Base-by-base conservation (phyloP, 345 rosid species). In the Arabis alpina region DNA sequence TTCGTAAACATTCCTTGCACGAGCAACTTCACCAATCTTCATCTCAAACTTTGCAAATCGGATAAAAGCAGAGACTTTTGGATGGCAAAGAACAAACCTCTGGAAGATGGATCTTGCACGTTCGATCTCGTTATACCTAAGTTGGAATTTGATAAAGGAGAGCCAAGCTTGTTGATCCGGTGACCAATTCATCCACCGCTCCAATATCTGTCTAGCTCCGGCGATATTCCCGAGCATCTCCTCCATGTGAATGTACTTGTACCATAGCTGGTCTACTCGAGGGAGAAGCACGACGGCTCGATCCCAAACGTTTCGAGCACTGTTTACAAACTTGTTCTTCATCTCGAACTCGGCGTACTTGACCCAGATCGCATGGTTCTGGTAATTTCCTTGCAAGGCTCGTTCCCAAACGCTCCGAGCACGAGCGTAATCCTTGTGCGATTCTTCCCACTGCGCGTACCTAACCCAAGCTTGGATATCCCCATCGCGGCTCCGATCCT, bases 381-480 rank as follows among this genome's bases (percentile, higher is more conserved):
- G 57, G 70, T 84, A 82, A 62, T 84, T 86, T 4, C 82, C 87
- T 54, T 78, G 86, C 8, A 87, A 72, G 0, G 91, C 93, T 2
- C 96, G 87, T 63, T 86, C 93, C 91, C 93, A 90, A 4, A 90
- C 88, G 12, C 89, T 84, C 2, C 88, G 80, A 0, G 96, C 93
- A 1, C 91, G 84, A 30, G 68, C 61, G n/a, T n/a, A n/a, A n/a
- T n/a, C n/a, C n/a, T n/a, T n/a, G n/a, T n/a, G n/a, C n/a, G n/a
- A n/a, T n/a, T 87, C 93, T 69, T 90, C 89, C 93, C 89, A 90
- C 54, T 78, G 86, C 0, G 91, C 96, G 11, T 90, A 90, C 71
- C 81, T 86, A 2, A 86, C 78, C 93, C 93, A 90, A 0, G 81
- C 85, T n/a, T 83, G 54, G n/a, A n/a, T n/a, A n/a, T n/a, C n/a